phyloP scores from a whole-genome alignment of 371 early-diverging fungal species.

The Mortierella sp. region DNA sequence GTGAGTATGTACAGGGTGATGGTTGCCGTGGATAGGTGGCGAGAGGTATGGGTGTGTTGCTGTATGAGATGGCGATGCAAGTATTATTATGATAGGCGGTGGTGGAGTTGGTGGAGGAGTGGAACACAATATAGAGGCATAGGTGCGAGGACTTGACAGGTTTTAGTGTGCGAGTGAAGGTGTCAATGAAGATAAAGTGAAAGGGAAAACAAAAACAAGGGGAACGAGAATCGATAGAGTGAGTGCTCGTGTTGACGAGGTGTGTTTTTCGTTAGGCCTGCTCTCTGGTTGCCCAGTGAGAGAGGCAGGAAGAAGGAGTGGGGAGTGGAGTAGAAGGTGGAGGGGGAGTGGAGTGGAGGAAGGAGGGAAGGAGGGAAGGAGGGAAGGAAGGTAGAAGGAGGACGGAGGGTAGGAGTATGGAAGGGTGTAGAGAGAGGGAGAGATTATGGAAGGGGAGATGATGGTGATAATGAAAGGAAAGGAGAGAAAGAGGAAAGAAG shows the following conservation, averaged over 20 bases:
- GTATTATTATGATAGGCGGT: background rate
- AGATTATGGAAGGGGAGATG: background rate
- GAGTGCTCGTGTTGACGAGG: background rate
- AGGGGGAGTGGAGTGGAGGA: background rate
- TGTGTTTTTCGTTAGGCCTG: background rate
- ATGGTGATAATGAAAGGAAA: background rate
- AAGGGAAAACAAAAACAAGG: background rate
- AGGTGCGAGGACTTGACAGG: background rate
- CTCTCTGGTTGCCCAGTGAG: conserved; percentile 1
- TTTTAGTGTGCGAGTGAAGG: background rate
- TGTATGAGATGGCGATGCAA: background rate
- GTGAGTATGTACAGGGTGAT: background rate
- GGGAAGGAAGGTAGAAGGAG: background rate
- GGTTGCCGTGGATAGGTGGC: background rate
- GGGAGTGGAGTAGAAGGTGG: background rate
- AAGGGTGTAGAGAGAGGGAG: background rate
- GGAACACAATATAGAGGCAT: background rate
- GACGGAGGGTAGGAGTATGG: background rate
- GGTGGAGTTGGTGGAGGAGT: background rate
- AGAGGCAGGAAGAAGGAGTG: background rate
- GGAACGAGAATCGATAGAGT: conserved; percentile 2
- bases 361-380: background rate
- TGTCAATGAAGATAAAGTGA: background rate
- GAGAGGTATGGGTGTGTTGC: background rate
- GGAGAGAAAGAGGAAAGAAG: background rate